Evolutionary conservation across 2,329 filamentous ascomycete species (phyloP), one percentile per base, ranked within the genome.

Genomic region (Tetracladium maxilliforme): DNA sequence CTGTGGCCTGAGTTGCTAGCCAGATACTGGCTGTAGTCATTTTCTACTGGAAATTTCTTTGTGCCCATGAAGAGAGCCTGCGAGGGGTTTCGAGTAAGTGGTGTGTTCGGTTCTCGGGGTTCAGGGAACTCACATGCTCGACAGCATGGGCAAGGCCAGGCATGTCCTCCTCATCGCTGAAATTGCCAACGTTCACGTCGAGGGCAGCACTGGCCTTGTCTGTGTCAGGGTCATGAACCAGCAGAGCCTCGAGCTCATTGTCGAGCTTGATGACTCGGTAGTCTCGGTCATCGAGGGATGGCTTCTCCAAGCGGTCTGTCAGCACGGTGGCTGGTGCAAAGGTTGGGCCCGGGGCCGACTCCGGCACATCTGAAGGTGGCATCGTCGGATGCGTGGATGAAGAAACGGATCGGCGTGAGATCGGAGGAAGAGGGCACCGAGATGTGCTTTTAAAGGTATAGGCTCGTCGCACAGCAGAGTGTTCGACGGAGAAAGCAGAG

Each of bases 161-260:
- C 70, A 95, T 84, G 40, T 84, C 80, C 36, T 78, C 70, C 36
- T 80, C 72, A 44, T 98, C 90, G 45, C 81, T 92, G 56, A 94
- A 94, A 51, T 82, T 92, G 33, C 90, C 90, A 18, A 94, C 87
- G 49, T 92, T 86, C 45, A 95, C 86, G 47, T 95, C 90, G 44
- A 95, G 72, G 25, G 87, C 80, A 7, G 87, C 90, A 42, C 84
- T 92, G 35, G 90, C 86, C 64, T 95, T 95, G 61, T 98, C 90
- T 6, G 90, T 93, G 33, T 92, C 77, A 2, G 81, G 70, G 54
- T 98, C 90, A 47, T 95, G 87, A 28, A 95, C 90, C 24, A 98
- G 58, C 11, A 98, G 62, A 6, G 74, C 87, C 58, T 98, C 87
- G 10, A 98, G 68, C 48, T 86, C 65, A 51, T 98, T 98, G 23